Evolutionary conservation across 768 basidiomycete species (phyloP).

Genomic region (Boletellus ananas): DNA sequence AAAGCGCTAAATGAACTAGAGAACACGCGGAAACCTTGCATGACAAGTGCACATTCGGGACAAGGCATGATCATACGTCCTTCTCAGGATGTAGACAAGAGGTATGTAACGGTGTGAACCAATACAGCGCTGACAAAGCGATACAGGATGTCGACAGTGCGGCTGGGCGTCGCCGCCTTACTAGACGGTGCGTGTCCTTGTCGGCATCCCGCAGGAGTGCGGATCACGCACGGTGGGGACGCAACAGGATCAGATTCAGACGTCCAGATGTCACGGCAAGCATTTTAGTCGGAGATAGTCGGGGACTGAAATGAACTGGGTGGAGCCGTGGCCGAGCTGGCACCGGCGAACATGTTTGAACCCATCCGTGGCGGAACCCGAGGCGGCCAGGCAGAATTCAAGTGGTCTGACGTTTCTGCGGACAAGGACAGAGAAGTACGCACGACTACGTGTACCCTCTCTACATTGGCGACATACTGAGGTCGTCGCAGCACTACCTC

Average conservation of each 20-base stretch:
- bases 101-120: not conserved
- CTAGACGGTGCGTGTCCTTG: not conserved
- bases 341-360: slow-evolving; percentile 55
- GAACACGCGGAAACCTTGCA: not conserved
- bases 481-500: slow-evolving; percentile 71
- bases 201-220: slow-evolving; percentile 20
- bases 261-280: slow-evolving; percentile 10
- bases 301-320: slow-evolving; percentile 7
- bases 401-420: slow-evolving; percentile 85
- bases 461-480: not conserved
- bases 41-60: not conserved
- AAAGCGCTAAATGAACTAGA: not conserved
- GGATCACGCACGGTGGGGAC: slow-evolving; percentile 12
- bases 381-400: slow-evolving; percentile 89
- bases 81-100: not conserved
- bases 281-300: slow-evolving; percentile 21
- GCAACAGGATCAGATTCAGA: slow-evolving; percentile 8
- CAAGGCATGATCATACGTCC: not conserved
- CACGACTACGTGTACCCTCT: not conserved
- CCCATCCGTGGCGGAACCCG: slow-evolving; percentile 86
- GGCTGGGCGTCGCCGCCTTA: not conserved
- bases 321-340: not conserved
- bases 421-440: slow-evolving; percentile 90
- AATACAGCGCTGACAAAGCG: slow-evolving; percentile 1
- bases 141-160: not conserved